Base-by-base conservation (phyloP, 441 rosid species). In the Flueggea neowawraea region DNA sequence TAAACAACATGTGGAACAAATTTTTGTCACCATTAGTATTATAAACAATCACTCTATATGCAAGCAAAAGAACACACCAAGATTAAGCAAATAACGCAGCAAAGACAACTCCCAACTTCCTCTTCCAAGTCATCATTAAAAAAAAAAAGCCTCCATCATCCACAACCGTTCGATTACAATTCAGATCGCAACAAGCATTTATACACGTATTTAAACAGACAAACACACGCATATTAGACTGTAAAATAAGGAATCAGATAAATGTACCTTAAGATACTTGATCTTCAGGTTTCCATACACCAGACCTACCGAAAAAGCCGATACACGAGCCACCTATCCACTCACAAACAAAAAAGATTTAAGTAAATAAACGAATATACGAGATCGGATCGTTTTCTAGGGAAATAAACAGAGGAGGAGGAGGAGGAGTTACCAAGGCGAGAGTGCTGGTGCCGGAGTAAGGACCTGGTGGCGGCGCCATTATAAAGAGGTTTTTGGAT, bases 361-460 rank as follows among this genome's bases (percentile, higher is more conserved):
- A n/a, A 12, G 16, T 16, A 6, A 1, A 52, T 16, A 32, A 14
- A 64, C 50, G 31, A 33, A 48, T n/a, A 22, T 36, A 13, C 6
- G 12, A 14, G 12, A 31, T 36, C 6, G 31, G 36, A 43, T 2
- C 13, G 28, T 2, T 22, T 22, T 22, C 41, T 16, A 13, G 56
- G 54, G 15, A 52, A 50, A 15, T n/a, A 54, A 48, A 73, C 11
- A 50, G 15, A 61, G 44, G 32, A n/a, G n/a, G n/a, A n/a, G n/a
- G n/a, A n/a, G n/a, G n/a, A 5, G 1, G 10, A 22, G 50, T 69
- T n/a, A 88, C 95, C 86, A 88, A 75, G 15, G 96, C 92, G 17
- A 91, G 87, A 52, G 97, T 85, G 84, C 97, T 91, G 63, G 77
- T 74, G 68, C 97, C 96, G 73, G 97, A 84, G 87, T 87, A 91